Conservation (phyloP, 1,139 yeast genomes). For the Candida freyschussii region DNA sequence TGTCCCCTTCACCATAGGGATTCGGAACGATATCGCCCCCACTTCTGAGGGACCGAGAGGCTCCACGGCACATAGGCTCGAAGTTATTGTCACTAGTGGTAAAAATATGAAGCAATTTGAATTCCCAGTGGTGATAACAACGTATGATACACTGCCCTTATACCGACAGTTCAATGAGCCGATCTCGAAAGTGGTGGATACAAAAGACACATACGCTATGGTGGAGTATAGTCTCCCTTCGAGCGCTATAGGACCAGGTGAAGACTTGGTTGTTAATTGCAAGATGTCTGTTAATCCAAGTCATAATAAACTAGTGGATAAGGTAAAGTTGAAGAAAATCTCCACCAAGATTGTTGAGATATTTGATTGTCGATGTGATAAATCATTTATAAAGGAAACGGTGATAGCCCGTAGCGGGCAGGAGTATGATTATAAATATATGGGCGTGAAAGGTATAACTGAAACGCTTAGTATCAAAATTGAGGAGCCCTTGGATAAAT, state of each 20-base stretch:
- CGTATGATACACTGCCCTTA: conserved; percentile 49
- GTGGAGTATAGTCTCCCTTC: conserved; percentile 41
- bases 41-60: conserved; percentile 32
- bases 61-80: conserved; percentile 13
- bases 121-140: conserved; percentile 45
- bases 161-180: conserved; percentile 54
- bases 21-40: conserved; percentile 51
- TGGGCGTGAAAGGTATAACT: conserved; percentile 7
- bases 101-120: conserved; percentile 13
- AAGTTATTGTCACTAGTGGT: conserved; percentile 14
- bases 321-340: conserved; percentile 41
- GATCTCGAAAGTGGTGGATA: conserved; percentile 33
- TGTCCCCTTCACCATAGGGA: conserved; percentile 52
- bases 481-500: conserved; percentile 11
- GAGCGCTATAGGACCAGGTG: conserved; percentile 49
- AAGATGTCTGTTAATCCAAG: conserved; percentile 34
- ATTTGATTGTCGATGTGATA: conserved; percentile 32
- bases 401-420: conserved; percentile 7
- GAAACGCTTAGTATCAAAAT: conserved; percentile 7
- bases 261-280: conserved; percentile 37
- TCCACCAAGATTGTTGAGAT: conserved; percentile 49
- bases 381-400: conserved; percentile 21
- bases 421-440: conserved; percentile 5
- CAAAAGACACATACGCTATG: conserved; percentile 40
- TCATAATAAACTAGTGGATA: conserved; percentile 20